Evolutionary conservation across 768 basidiomycete genomes (phyloP), one percentile per base, ranked within the genome.

Genomic region (Psilocybe tampanensis): DNA sequence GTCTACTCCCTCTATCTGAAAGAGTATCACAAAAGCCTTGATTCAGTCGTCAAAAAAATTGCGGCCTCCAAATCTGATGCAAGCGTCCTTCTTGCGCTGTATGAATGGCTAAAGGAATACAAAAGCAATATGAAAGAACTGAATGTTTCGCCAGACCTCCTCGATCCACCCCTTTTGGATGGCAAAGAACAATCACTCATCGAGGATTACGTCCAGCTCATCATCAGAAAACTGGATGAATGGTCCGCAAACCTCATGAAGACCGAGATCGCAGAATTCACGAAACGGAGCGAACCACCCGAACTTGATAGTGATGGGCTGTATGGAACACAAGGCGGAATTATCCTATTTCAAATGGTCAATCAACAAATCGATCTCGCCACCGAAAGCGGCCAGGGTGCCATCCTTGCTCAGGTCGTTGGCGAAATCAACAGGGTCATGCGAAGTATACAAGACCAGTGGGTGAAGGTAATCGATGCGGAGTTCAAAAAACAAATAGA

Each of bases 271-370:
- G 78, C 82, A 17, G 92, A 94, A 56, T 98, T 99, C 74, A 83
- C 82, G 11, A 83, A 86, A 48, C 84, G 97, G 18, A 83, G 86
- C 32, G 86, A 90, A 63, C 92, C 93, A 22, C 96, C 95, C 2
- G 96, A 98, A 72, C 73, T 90, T 44, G 92, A 95, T 66, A 84
- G 84, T 53, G 94, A 98, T 57, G 94, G 93, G 13, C 77, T 90
- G 60, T 98, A 98, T 68, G 92, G 92, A 18, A 90, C 88, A 58
- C 92, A 97, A 68, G 92, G 95, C 42, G 89, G 95, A 17, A 86
- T 96, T 50, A 97, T 98, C 66, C 79, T 99, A 59, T 98, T 98
- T 81, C 92, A 97, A 74, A 95, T 98, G 90, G 89, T 98, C 64
- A 98, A 95, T 72, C 94, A 96, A 72, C 96, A 98, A 72, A 83